Evolutionary conservation across 2,329 filamentous ascomycete species (phyloP), one percentile per base, ranked within the genome.

Genomic region (Cytospora chrysosperma): DNA sequence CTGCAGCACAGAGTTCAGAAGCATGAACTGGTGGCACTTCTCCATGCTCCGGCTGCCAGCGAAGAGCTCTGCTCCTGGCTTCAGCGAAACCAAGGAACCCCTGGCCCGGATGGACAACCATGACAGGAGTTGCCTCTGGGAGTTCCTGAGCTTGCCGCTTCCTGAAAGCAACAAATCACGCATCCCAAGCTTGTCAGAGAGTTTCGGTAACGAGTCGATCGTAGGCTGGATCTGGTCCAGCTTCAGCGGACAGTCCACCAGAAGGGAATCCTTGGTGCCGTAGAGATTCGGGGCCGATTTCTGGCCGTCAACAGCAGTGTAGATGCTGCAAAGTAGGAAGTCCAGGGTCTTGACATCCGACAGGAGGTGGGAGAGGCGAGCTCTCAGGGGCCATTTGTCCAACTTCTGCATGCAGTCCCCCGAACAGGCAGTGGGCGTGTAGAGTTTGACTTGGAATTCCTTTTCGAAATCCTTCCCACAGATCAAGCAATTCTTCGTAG

Each of bases 281-380:
- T 47, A 56, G 3, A 21, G 15, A 2, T 30, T 9, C 3, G 15
- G 55, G 9, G 19, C n/a, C 3, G 1, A 4, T n/a, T n/a, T 28
- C 55, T 56, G 55, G 37, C 55, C 37, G 1, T 47, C 27, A 26
- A 47, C 55, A 6, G 55, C 55, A 21, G 37, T 56, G 26, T 47
- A 47, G 24, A 56, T 56, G 37, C 55, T 40, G 12, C 55, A 56
- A 2, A 61, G 21, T 27, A 61, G 28, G 5, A 61, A 21, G 19
- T 49, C 51, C 3, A 55, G 28, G 9, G 40, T 21, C 30, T 61
- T 55, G 6, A 49, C 21, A 19, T 61, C 37, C 5, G 51, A 56
- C 7, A 55, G 27, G 8, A 61, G n/a, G 9, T 50, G 52, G 6
- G 51, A 61, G 17, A 49, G 52, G 12, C 59, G 51, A 53, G 59